Percentiles rank a stretch among this genome's conserved stretches.
phyloP scores from a whole-genome alignment of 768 basidiomycete genomes.

The Termitomyces sp. region DNA sequence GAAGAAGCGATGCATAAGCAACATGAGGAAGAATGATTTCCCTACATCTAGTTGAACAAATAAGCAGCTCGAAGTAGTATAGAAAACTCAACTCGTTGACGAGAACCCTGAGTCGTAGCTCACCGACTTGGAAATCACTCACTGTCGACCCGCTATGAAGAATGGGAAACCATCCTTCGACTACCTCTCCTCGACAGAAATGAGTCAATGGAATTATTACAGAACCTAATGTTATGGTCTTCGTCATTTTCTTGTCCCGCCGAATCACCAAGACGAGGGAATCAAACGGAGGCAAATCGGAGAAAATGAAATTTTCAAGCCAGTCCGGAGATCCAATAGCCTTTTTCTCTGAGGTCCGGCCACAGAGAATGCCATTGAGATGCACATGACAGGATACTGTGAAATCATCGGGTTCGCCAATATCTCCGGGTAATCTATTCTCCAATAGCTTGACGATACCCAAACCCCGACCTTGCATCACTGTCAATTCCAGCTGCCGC shows the following conservation, averaged over 20 bases:
- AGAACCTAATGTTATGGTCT: slow-evolving; percentile 52
- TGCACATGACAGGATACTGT: slow-evolving; percentile 79
- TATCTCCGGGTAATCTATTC: slow-evolving; percentile 24
- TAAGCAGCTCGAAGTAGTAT: not conserved
- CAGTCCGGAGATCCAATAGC: slow-evolving; percentile 67
- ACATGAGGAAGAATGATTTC: slow-evolving; percentile 73
- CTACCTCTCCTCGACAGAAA: slow-evolving; percentile 65
- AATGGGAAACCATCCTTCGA: slow-evolving; percentile 86
- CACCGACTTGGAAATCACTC: slow-evolving; percentile 61
- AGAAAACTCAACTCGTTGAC: slow-evolving; percentile 62
- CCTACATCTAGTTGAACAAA: slow-evolving; percentile 29
- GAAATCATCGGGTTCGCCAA: slow-evolving; percentile 48
- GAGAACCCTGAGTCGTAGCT: slow-evolving; percentile 64
- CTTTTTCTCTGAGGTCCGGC: slow-evolving; percentile 70
- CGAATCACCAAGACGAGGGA: slow-evolving; percentile 62
- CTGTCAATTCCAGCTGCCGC: slow-evolving; percentile 71
- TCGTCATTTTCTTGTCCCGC: slow-evolving; percentile 60
- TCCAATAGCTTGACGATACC: slow-evolving; percentile 42
- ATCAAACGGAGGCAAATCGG: slow-evolving; percentile 76
- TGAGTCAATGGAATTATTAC: slow-evolving; percentile 60
- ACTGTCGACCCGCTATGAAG: slow-evolving; percentile 42
- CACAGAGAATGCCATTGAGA: slow-evolving; percentile 60
- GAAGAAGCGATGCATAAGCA: slow-evolving; percentile 54
- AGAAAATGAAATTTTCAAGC: slow-evolving; percentile 74
- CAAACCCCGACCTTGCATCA: slow-evolving; percentile 71